Base-by-base conservation (phyloP, 192 early-diverging fungal species). In the Coemansia sp. region DNA sequence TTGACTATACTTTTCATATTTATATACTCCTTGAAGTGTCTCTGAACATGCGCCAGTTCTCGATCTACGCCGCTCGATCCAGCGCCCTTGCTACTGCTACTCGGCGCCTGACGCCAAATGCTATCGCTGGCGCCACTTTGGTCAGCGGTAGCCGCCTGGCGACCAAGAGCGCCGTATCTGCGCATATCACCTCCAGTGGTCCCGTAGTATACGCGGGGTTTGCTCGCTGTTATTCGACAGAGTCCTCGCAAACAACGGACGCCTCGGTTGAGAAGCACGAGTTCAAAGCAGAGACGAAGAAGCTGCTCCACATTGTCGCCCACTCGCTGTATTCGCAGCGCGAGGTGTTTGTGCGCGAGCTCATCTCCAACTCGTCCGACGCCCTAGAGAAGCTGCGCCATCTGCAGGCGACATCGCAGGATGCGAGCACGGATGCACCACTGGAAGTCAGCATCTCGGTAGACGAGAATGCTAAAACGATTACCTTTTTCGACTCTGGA, bases 261-360 rank as follows among this genome's bases (percentile, higher is more conserved):
- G 62, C 70, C 1, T 33, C 18, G 7, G 75, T 78, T 3, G 89
- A 91, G 75, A 85, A 74, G 66, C 90, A 89, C 84, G 77, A 89
- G 72, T 94, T 93, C 71, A 88, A 97, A 88, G 91, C 96, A 63
- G 95, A 98, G 73, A 93, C 97, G 15, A 91, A 91, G 46, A 89
- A 91, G 70, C 78, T 99, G 67, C 96, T 99, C 86, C 91, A 94
- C 70, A 86, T 99, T 63, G 94, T 99, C 71, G 96, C 97, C 79
- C 95, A 98, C 82, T 95, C 93, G 27, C 86, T 99, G 22, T 99
- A 98, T 89, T 98, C 97, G 73, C 91, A 90, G 62, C 88, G 89
- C 80, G 96, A 99, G 71, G 95, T 99, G 62, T 99, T 99, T 77
- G 87, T 99, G 76, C 88, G 97, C 33, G 97, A 99, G 85, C 87